Evolutionary conservation across 2,329 filamentous ascomycete genomes (phyloP).

Genomic region (Paecilomyces variotii): DNA sequence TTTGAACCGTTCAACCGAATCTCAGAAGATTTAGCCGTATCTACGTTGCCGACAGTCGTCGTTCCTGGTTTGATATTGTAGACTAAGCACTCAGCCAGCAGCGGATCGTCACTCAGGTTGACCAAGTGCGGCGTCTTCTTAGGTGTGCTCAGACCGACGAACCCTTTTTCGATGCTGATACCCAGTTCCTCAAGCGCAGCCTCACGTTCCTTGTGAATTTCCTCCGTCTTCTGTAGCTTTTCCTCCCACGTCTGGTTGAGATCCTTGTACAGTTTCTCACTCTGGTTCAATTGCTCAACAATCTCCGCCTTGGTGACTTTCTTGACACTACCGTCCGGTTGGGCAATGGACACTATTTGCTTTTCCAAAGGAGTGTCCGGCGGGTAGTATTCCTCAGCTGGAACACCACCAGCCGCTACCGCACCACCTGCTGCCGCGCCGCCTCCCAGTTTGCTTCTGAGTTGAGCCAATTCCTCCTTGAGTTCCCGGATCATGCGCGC

Average conservation of each 20-base stretch:
- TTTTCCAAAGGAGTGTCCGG: slow-evolving; percentile 88
- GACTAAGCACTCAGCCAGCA: slow-evolving; percentile 90
- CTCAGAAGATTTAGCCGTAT: slow-evolving; percentile 73
- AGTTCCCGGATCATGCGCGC: slow-evolving; percentile 97
- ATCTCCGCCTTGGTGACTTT: slow-evolving; percentile 98
- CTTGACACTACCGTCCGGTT: slow-evolving; percentile 76
- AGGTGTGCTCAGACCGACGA: slow-evolving; percentile 86
- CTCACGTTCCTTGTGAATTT: slow-evolving; percentile 96
- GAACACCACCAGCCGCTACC: slow-evolving; percentile 40
- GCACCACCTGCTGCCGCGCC: slow-evolving; percentile 33
- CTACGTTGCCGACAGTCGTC: slow-evolving; percentile 90
- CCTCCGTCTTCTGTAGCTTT: slow-evolving; percentile 87
- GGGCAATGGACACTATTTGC: slow-evolving; percentile 91
- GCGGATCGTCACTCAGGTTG: slow-evolving; percentile 88
- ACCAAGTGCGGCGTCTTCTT: slow-evolving; percentile 99
- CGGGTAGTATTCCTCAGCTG: slow-evolving; percentile 76
- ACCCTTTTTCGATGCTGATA: slow-evolving; percentile 98
- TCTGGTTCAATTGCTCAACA: slow-evolving; percentile 89
- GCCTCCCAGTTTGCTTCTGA: slow-evolving; percentile 76
- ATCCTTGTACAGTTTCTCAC: slow-evolving; percentile 90
- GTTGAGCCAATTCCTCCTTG: slow-evolving; percentile 82
- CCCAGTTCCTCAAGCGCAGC: slow-evolving; percentile 90
- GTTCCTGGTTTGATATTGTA: slow-evolving; percentile 96
- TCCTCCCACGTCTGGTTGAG: slow-evolving; percentile 99
- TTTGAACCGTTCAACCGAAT: slow-evolving; percentile 90